Conservation (phyloP, 495 filamentous ascomycete species). For the Penicillium cosmopolitanum region DNA sequence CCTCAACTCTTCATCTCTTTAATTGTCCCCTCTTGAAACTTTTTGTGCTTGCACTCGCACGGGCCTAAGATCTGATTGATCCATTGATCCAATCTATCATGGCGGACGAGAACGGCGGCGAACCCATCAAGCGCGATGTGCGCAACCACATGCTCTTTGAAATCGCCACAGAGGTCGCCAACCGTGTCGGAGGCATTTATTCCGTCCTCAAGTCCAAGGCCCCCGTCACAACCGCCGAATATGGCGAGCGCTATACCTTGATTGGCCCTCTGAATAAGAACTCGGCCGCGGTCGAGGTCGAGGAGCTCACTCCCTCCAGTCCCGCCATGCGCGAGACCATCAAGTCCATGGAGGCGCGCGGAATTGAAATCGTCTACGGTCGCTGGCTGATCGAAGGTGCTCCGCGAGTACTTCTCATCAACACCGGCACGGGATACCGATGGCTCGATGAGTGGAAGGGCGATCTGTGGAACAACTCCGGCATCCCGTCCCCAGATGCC, state of each 20-base stretch:
- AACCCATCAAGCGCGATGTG: conserved; percentile 63
- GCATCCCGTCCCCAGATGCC: conserved; percentile 86
- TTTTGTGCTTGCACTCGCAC: too few relatives aligned
- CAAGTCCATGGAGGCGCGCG: conserved; percentile 84
- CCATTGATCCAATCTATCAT: conserved; percentile 18
- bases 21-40: background rate
- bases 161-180: conserved; percentile 94
- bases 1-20: background rate
- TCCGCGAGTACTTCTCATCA: conserved; percentile 89
- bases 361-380: conserved; percentile 89
- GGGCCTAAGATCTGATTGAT: background rate
- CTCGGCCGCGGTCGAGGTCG: conserved; percentile 95
- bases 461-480: conserved; percentile 91
- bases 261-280: conserved; percentile 91
- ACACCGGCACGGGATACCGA: conserved; percentile 88
- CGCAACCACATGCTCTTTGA: conserved; percentile 89
- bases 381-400: conserved; percentile 98
- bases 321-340: conserved; percentile 82
- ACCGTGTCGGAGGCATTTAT: conserved; percentile 98
- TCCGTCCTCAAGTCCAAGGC: conserved; percentile 99
- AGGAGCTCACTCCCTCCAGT: conserved; percentile 83
- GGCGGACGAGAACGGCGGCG: conserved; percentile 40
- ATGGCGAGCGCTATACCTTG: conserved; percentile 95
- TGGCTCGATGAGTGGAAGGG: conserved; percentile 97
- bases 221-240: conserved; percentile 95